These are phyloP conservation scores for Phytophthora sp. DNA, from an alignment of 352 stramenopile genomes.

Conservation along the genomic window DNA sequence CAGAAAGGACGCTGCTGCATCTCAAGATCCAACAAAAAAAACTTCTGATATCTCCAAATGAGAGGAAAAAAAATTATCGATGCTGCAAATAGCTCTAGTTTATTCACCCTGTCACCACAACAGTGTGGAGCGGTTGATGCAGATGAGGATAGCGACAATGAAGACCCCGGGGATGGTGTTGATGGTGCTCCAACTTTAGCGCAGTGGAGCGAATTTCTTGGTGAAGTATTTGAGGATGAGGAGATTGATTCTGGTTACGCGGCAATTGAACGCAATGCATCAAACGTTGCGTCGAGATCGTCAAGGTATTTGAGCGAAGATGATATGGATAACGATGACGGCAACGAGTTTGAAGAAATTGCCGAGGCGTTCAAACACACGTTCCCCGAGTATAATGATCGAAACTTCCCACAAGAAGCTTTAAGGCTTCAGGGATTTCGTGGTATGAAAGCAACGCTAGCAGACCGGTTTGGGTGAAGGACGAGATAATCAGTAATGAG, in stretches of 20 bases:
- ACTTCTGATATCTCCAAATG: not conserved
- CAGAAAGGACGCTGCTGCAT: not conserved
- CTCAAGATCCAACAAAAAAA: not conserved
- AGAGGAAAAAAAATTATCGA: not conserved
- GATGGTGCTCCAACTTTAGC: not conserved
- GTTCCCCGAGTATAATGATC: not conserved
- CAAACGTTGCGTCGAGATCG: not conserved
- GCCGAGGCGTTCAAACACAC: not conserved
- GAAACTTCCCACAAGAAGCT: not conserved
- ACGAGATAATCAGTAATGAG: no score
- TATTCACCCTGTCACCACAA: not conserved
- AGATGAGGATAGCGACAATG: conserved; percentile 4
- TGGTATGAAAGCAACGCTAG: not conserved
- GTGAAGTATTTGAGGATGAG: not conserved
- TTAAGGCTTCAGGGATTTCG: not conserved
- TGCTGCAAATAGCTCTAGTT: not conserved
- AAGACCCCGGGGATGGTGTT: not conserved
- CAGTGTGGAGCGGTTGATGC: not conserved
- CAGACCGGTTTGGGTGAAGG: not conserved
- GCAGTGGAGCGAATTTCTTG: not conserved
- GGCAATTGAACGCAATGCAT: not conserved
- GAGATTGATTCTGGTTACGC: not conserved
- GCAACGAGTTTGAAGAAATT: not conserved
- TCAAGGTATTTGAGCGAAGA: not conserved
- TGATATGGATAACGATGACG: not conserved